Base-by-base conservation (phyloP, 2,329 filamentous ascomycete species). In the Alternaria triticina region DNA sequence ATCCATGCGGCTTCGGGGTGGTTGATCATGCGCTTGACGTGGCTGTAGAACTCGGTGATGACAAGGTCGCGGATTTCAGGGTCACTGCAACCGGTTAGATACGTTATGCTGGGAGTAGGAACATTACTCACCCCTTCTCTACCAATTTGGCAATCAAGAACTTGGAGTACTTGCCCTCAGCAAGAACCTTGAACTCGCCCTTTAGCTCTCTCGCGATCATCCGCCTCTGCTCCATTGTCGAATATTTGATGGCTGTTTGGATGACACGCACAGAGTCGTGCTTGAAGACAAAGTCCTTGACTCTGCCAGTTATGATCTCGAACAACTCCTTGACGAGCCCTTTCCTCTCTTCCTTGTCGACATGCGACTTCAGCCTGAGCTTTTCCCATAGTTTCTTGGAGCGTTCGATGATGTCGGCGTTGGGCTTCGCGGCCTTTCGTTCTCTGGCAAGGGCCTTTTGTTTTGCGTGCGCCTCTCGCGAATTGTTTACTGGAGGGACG, bases 381-480 rank as follows among this genome's bases (percentile, higher is more conserved):
- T 92, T 89, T 84, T 99, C 96, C 96, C 96, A 99, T 57, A 99
- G 87, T 84, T 97, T 97, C 86, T 99, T 99, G 57, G 93, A 92
- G 66, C 94, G 90, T 67, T 90, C 88, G 69, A 98, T 90, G 75
- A 92, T 89, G 79, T 98, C 94, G 76, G 95, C 94, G 70, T 98
- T 90, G 23, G 96, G 96, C 83, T 97, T 98, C 46, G 92, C 90
- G 40, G 92, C 90, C 85, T 94, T 97, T 71, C 96, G 92, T 79
- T 98, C 95, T 75, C 90, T 91, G 23, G 89, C 91, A 54, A 97
- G 85, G 67, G 91, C 91, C 81, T 95, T 97, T 82, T 99, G 96
- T 81, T 97, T 97, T 54, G 90, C 89, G 80, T 98, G 96, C 22
- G 94, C 90, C 85, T 99, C 96, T 77, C 90, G 90, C 11, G 88